Evolutionary conservation across 139 green algal genomes (phyloP), one percentile per base, ranked within the genome.

Genomic region (Astrephomene gubernaculifera): DNA sequence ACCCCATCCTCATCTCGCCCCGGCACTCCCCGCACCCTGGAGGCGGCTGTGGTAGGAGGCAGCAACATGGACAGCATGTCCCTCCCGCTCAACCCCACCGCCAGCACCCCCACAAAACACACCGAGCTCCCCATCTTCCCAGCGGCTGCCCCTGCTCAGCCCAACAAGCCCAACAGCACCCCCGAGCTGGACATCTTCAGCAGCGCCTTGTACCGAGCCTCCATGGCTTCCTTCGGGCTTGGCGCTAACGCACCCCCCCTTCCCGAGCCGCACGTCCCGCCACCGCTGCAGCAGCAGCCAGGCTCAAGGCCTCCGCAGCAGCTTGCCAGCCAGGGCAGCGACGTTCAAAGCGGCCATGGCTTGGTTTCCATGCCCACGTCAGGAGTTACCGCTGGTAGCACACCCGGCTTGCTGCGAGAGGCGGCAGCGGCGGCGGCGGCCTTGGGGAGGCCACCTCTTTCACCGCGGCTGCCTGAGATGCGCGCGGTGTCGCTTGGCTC

Each of bases 111-210:
- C n/a, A n/a, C n/a, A n/a, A n/a, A n/a, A n/a, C n/a, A n/a, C n/a
- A n/a, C n/a, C n/a, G n/a, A n/a, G n/a, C n/a, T n/a, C n/a, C n/a
- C n/a, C n/a, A n/a, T n/a, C n/a, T n/a, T n/a, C n/a, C n/a, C n/a
- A n/a, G n/a, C n/a, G 49, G 12, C 12, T 57, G 49, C 12, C 12
- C 49, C 49, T 57, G 49, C 49, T 12, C 49, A 25, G 12, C 12
- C 49, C 49, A 25, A 57, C 49, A 57, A 25, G 12, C 17, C 12
- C 12, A 12, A 25, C 12, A 17, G 12, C 12, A 17, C 61, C 17
- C n/a, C n/a, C 6, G 70, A 63, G 14, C 41, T 41, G 43, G 70
- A 78, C 29, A 61, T 78, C n/a, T 78, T 78, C 43, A 78, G 41
- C 43, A 61, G 43, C n/a, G 43, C 43, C 10, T 4, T 63, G 43